These are phyloP conservation scores for Apiotrichum gamsii DNA, from an alignment of 1,284 basidiomycete species.

Conservation along the genomic window DNA sequence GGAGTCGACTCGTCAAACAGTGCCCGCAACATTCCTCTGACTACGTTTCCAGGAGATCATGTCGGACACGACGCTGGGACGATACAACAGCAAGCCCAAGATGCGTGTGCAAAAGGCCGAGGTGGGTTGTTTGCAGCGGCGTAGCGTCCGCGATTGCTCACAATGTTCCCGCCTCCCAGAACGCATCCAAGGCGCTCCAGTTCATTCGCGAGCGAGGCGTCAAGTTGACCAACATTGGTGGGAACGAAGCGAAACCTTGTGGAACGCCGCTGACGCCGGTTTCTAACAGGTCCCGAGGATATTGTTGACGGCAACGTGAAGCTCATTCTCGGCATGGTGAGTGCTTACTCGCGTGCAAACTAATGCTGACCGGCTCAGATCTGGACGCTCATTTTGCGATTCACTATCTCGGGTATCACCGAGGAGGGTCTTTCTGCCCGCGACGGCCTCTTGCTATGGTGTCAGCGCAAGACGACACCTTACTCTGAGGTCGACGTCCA, in stretches of 20 bases:
- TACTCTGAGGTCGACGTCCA: conserved; percentile 87
- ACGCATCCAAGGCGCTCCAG: conserved; percentile 91
- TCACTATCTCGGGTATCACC: conserved; percentile 97
- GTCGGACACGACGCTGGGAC: conserved; percentile 84
- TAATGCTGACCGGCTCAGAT: conserved; percentile 52
- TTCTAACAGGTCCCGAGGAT: conserved; percentile 54
- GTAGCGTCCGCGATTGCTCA: background rate
- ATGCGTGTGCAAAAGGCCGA: conserved; percentile 96
- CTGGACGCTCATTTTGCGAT: conserved; percentile 93
- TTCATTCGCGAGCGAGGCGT: conserved; percentile 93
- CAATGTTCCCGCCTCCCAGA: conserved; percentile 45
- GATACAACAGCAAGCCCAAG: conserved; percentile 81
- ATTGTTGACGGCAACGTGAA: conserved; percentile 97
- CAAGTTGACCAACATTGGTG: conserved; percentile 94
- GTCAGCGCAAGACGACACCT: conserved; percentile 87
- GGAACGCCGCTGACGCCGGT: background rate
- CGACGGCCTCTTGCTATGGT: conserved; percentile 94
- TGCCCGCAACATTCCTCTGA: background rate
- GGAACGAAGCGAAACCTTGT: background rate
- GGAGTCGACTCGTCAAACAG: background rate
- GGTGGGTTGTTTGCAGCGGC: conserved; percentile 20
- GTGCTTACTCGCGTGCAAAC: too few relatives aligned
- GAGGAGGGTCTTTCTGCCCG: conserved; percentile 96
- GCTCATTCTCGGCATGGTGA: conserved; percentile 84
- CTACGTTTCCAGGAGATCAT: conserved; percentile 85